Percentiles rank a stretch among this genome's conserved stretches.
Conservation (phyloP, 345 rosid genomes). For the Erodium maritimum region DNA sequence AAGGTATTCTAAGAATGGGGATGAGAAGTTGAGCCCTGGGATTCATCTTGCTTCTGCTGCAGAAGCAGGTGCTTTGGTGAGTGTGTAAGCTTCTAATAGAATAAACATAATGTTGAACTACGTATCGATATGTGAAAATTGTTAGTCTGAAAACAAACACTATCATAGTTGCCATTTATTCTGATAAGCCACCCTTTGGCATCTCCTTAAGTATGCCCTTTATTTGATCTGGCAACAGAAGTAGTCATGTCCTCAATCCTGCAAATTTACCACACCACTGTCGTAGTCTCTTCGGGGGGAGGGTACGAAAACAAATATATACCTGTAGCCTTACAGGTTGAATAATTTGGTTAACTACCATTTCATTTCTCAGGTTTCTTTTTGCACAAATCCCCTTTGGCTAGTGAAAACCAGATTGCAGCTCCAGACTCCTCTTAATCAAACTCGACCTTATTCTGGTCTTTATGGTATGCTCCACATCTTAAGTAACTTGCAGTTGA, state of each 20-base stretch:
- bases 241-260: too few species aligned
- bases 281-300: too few species aligned
- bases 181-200: too few species aligned
- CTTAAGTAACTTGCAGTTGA: conserved; percentile 15
- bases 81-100: conserved; percentile 14
- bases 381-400: conserved; percentile 93
- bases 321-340: not conserved
- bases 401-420: conserved; percentile 91
- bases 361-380: conserved; percentile 47
- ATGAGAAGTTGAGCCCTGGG: conserved; percentile 47
- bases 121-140: too few species aligned
- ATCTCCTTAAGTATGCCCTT: too few species aligned
- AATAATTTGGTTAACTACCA: not conserved
- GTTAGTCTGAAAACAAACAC: too few species aligned
- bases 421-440: conserved; percentile 85
- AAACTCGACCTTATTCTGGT: conserved; percentile 62
- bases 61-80: conserved; percentile 90
- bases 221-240: too few species aligned
- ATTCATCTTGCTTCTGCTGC: conserved; percentile 94
- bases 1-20: conserved; percentile 55
- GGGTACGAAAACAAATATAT: too few species aligned
- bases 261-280: too few species aligned
- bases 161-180: too few species aligned
- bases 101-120: too few species aligned
- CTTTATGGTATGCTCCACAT: conserved; percentile 52